Evolutionary conservation across 2,329 filamentous ascomycete species (phyloP).

Genomic region (Alternaria brassicicola): DNA sequence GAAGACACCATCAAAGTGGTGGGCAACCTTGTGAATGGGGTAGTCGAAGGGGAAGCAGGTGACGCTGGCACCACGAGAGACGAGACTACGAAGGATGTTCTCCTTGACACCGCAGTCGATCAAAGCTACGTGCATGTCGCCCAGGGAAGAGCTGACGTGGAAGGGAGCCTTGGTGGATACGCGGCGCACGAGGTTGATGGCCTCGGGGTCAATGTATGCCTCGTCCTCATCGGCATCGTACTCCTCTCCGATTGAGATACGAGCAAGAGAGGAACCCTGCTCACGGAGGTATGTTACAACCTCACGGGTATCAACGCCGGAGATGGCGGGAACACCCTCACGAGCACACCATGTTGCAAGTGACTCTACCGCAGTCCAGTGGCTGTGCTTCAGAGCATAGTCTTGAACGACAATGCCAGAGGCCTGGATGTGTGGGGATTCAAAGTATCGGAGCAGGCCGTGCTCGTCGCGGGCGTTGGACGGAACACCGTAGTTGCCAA

Average conservation of each 20-base stretch:
- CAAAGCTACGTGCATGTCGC: conserved; percentile 87
- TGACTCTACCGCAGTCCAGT: conserved; percentile 98
- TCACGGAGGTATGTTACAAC: conserved; percentile 96
- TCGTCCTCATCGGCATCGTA: conserved; percentile 99
- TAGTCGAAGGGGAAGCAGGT: conserved; percentile 97
- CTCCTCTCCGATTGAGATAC: conserved; percentile 94
- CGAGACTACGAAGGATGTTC: conserved; percentile 95
- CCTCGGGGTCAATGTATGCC: conserved; percentile 90
- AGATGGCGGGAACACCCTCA: conserved; percentile 94
- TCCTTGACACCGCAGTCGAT: conserved; percentile 99
- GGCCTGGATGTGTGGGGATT: conserved; percentile 96
- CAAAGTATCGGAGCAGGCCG: conserved; percentile 95
- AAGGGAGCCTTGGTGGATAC: conserved; percentile 99
- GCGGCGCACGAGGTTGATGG: conserved; percentile 94
- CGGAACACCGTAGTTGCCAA: conserved; percentile 98
- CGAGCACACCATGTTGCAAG: conserved; percentile 92
- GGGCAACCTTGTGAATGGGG: conserved; percentile 96
- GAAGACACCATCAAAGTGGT: conserved; percentile 98
- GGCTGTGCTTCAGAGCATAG: conserved; percentile 90
- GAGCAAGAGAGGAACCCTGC: conserved; percentile 92
- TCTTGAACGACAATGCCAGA: conserved; percentile 95
- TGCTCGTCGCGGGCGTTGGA: conserved; percentile 82
- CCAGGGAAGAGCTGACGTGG: conserved; percentile 83
- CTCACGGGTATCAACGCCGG: conserved; percentile 93
- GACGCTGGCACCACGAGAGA: conserved; percentile 87